phyloP scores from a whole-genome alignment of 2,329 filamentous ascomycete species.

The Venturia aucupariae region DNA sequence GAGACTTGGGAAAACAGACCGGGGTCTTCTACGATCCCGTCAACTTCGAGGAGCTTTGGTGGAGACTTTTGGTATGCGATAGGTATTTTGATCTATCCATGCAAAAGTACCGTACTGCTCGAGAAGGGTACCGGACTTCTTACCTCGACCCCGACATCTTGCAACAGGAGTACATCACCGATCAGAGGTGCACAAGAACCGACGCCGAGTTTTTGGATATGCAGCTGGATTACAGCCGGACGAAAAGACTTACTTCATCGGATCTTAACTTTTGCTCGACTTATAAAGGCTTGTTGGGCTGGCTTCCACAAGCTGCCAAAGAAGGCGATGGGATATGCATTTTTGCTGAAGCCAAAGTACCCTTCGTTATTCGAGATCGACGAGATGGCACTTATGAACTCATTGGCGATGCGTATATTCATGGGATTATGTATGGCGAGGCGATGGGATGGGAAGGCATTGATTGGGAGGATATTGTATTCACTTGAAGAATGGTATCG shows the following conservation, averaged over 20 bases:
- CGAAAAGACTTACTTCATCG: neutral
- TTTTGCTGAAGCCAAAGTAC: neutral
- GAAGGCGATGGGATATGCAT: neutral
- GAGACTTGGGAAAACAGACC: neutral
- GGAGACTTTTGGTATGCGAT: conserved; percentile 1
- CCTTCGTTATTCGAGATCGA: neutral
- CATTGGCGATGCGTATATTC: conserved; percentile 4
- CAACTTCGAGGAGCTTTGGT: neutral
- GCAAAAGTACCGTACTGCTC: neutral
- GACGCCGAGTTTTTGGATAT: neutral
- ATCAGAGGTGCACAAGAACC: neutral
- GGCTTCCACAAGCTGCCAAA: neutral
- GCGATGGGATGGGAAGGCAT: neutral
- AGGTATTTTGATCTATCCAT: neutral
- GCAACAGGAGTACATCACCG: neutral
- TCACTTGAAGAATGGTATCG: no score
- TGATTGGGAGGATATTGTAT: neutral
- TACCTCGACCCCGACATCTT: neutral
- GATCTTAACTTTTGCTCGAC: neutral
- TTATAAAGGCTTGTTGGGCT: neutral
- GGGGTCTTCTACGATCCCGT: neutral
- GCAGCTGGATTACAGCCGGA: neutral
- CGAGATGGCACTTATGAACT: neutral
- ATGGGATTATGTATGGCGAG: conserved; percentile 10
- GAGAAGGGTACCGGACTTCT: neutral